Evolutionary conservation across 768 basidiomycete genomes (phyloP), one percentile per base, ranked within the genome.

Genomic region (Glaciozyma antarctica): DNA sequence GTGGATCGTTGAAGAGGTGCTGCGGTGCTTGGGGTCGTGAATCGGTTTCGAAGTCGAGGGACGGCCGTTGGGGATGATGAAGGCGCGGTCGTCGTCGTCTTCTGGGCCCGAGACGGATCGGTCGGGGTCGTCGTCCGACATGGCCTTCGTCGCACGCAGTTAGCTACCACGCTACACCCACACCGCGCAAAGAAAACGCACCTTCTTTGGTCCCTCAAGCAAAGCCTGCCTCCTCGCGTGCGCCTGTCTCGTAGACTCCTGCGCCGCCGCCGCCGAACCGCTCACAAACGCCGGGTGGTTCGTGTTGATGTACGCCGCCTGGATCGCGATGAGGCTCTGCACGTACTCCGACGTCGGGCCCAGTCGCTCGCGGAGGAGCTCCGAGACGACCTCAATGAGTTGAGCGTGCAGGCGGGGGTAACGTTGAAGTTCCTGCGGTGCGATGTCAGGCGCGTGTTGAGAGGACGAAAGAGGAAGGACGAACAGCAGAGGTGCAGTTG

Each of bases 231-330:
- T 28, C 53, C 51, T 55, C 52, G 52, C 57, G 44, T 62, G 48
- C 34, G 53, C 60, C 17, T 43, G 43, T 44, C 61, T 22, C 26
- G 66, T 54, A 19, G 61, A 21, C 51, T 68, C 67, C 52, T 61
- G 51, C 21, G 70, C 70, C 4, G 66, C 70, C 2, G 34, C 52
- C 13, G 66, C 67, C 44, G 88, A 88, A 15, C 88, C 87, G 24
- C 86, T 81, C 63, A 93, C 86, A 77, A 97, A 98, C 41, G 88
- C 83, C 9, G 95, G 95, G 75, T 99, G 95, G 76, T 98, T 98
- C 63, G 93, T 98, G 77, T 99, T 99, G 81, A 99, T 98, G 75
- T 99, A 99, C 16, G 95, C 93, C 2, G 91, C 91, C 77, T 99
- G 95, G 57, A 99, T 99, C 72, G 87, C 85, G 72, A 99, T 97